Conservation (phyloP, 2,329 filamentous ascomycete genomes). For the Penicillium sclerotigenum region DNA sequence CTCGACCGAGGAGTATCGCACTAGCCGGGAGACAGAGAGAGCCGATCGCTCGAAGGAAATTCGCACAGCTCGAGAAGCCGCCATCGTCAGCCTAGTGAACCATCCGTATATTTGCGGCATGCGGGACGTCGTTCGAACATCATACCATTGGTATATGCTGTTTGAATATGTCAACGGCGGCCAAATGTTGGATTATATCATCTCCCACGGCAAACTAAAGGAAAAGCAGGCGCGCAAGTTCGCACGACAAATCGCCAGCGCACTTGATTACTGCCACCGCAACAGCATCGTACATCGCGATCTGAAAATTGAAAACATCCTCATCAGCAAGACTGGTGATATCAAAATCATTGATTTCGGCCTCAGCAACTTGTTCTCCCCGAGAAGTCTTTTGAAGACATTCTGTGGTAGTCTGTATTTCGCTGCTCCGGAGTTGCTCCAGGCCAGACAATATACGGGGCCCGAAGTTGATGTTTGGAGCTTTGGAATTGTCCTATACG, state of each 20-base stretch:
- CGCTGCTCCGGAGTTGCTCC: conserved; percentile 88
- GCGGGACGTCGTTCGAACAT: conserved; percentile 90
- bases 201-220: conserved; percentile 94
- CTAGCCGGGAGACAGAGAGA: conserved; percentile 71
- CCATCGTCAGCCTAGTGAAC: conserved; percentile 89
- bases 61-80: conserved; percentile 88
- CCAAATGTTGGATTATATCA: conserved; percentile 99
- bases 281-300: conserved; percentile 98
- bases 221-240: conserved; percentile 98
- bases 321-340: conserved; percentile 97
- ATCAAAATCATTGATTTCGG: conserved; percentile 99
- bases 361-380: conserved; percentile 91
- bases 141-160: conserved; percentile 99
- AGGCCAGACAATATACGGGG: conserved; percentile 90
- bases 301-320: conserved; percentile 97
- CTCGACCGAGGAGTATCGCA: conserved; percentile 78
- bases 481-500: conserved; percentile 96
- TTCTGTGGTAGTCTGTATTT: conserved; percentile 98
- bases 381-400: conserved; percentile 80
- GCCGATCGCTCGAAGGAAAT: conserved; percentile 97
- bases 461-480: conserved; percentile 98
- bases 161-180: conserved; percentile 99
- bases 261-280: conserved; percentile 93
- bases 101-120: conserved; percentile 96
- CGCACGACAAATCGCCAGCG: conserved; percentile 92